phyloP scores from a whole-genome alignment of 2,329 filamentous ascomycete species.

The Colletotrichum kahawae region DNA sequence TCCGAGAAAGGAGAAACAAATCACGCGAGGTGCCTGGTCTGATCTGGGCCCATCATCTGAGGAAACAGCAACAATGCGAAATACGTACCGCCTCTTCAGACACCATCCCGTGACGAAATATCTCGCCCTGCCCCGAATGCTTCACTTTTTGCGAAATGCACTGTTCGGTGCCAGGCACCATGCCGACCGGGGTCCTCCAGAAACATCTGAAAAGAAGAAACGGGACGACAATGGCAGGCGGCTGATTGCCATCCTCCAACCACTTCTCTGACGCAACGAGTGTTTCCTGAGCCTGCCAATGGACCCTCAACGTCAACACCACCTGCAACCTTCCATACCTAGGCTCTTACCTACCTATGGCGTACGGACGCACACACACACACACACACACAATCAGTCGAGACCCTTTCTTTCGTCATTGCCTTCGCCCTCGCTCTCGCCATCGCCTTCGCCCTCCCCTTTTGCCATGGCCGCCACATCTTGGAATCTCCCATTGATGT shows the following conservation, averaged over 20 bases:
- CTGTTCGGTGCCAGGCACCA: not conserved
- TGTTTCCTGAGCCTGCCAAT: constrained; percentile 5
- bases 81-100: not conserved
- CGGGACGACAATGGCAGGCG: not conserved
- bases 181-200: not conserved
- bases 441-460: not conserved
- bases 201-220: not conserved
- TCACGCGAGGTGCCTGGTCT: not conserved
- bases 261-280: constrained; percentile 11
- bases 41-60: not conserved
- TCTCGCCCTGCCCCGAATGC: not conserved
- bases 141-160: not conserved
- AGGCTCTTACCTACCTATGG: not conserved
- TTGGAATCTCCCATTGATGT: constrained; percentile 1
- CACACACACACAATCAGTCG: not conserved
- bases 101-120: not conserved
- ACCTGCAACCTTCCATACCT: not conserved
- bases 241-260: not conserved
- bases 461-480: not conserved
- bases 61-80: not conserved
- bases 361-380: not conserved
- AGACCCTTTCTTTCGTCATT: not conserved
- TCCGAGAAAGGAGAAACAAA: constrained; percentile 1
- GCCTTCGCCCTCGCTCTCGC: not conserved
- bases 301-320: not conserved